A percentile compares a stretch with the other conserved stretches of the same genome.
These are phyloP conservation scores for Phaeotremella fagi DNA, from an alignment of 768 basidiomycete species.

Conservation along the genomic window DNA sequence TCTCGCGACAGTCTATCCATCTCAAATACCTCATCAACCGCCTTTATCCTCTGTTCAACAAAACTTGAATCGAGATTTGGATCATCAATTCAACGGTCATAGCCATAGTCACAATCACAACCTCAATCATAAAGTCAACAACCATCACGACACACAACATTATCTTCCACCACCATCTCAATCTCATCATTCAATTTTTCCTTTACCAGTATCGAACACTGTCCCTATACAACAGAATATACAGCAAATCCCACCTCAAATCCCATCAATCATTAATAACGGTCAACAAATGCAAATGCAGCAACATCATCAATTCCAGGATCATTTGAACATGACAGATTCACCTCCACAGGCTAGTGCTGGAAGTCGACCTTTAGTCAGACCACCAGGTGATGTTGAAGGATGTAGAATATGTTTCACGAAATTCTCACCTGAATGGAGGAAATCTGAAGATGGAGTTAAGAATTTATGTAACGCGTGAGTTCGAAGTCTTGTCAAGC, in stretches of 20 bases:
- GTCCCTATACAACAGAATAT: constrained; percentile 1
- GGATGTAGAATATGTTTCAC: constrained; percentile 42
- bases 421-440: constrained; percentile 44
- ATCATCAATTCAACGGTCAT: background rate
- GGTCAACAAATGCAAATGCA: no score
- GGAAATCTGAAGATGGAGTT: constrained; percentile 41
- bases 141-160: background rate
- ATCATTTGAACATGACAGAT: no score
- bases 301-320: background rate
- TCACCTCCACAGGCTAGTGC: background rate
- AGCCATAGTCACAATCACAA: background rate
- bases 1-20: no score
- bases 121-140: background rate
- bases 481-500: no score
- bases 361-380: constrained; percentile 30
- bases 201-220: background rate
- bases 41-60: no score
- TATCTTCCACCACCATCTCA: background rate
- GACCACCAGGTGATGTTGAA: constrained; percentile 40
- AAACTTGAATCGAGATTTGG: no score
- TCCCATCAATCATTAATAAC: no score
- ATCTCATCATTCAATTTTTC: background rate
- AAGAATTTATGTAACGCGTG: constrained; percentile 48
- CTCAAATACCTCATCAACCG: no score
- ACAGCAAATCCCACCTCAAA: no score